A percentile compares a stretch with the other conserved stretches of the same genome.
Conservation (phyloP, 2,329 filamentous ascomycete species). For the Neurospora sp. region DNA sequence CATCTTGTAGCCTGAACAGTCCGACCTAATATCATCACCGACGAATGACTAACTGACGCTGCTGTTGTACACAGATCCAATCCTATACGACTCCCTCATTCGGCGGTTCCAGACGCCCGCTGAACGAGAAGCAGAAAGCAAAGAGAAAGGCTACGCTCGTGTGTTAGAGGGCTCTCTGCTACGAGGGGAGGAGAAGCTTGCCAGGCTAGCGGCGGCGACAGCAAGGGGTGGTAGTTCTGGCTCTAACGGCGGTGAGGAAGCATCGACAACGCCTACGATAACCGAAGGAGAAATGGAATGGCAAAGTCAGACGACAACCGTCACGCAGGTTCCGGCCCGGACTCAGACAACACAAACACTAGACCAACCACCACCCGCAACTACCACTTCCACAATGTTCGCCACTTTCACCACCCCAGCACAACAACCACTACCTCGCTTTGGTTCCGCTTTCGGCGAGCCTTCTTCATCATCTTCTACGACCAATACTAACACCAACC, state of each 20-base stretch:
- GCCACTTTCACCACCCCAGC: not conserved
- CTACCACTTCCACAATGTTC: not conserved
- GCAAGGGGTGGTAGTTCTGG: not conserved
- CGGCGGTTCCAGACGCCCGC: slow-evolving; percentile 63
- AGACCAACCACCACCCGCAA: not conserved
- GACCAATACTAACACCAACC: not conserved
- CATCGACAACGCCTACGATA: not conserved
- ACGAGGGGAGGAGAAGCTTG: slow-evolving; percentile 66
- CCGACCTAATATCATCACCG: not conserved
- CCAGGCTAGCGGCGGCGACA: slow-evolving; percentile 32
- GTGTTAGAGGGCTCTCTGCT: slow-evolving; percentile 68
- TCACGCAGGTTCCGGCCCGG: not conserved
- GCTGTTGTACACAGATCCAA: slow-evolving; percentile 44
- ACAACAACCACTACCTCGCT: not conserved
- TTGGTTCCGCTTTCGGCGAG: slow-evolving; percentile 21
- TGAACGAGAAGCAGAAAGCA: slow-evolving; percentile 65
- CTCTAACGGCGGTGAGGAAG: not conserved
- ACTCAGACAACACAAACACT: not conserved
- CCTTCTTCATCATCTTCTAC: not conserved
- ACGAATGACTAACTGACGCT: not conserved
- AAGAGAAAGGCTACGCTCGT: slow-evolving; percentile 66
- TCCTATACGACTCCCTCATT: slow-evolving; percentile 73
- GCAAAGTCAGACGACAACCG: not conserved
- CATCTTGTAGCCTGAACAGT: not conserved
- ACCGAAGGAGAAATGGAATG: not conserved